Conservation (phyloP, 148 eudicot genomes). For the Suaeda aralocaspica region DNA sequence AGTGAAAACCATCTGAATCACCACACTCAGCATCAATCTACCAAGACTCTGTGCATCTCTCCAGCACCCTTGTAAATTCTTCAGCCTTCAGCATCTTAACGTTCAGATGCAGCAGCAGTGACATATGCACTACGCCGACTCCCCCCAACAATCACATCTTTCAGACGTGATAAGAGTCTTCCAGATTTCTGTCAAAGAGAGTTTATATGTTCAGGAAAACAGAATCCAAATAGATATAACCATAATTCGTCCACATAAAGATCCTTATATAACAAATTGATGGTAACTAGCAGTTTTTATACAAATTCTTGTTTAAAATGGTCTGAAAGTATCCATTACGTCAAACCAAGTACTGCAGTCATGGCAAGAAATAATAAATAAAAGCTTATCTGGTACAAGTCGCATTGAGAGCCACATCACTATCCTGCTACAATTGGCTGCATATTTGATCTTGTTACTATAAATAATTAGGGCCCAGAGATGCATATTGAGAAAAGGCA, state of each 20-base stretch:
- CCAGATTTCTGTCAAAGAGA: conserved; percentile 30
- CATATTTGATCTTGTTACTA: too few species aligned
- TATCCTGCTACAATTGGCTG: too few species aligned
- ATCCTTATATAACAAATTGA: neutral
- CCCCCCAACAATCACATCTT: conserved; percentile 34
- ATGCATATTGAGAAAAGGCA: too few species aligned
- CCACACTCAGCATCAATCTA: neutral
- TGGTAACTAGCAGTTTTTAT: neutral
- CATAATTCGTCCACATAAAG: too few species aligned
- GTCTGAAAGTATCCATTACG: too few species aligned
- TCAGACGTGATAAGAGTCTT: conserved; percentile 32
- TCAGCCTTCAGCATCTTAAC: conserved; percentile 29
- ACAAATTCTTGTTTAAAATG: too few species aligned
- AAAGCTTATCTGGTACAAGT: too few species aligned
- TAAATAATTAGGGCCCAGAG: too few species aligned
- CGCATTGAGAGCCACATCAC: too few species aligned
- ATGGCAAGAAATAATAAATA: too few species aligned
- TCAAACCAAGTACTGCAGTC: too few species aligned
- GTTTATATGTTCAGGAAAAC: neutral
- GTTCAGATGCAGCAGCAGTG: conserved; percentile 30
- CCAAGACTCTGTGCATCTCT: neutral
- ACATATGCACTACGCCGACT: conserved; percentile 31
- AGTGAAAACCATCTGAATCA: conserved; percentile 18
- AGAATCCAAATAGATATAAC: too few species aligned
- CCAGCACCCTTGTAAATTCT: neutral